Evolutionary conservation across 2,329 filamentous ascomycete species (phyloP).

Genomic region (Aspergillus sp.): DNA sequence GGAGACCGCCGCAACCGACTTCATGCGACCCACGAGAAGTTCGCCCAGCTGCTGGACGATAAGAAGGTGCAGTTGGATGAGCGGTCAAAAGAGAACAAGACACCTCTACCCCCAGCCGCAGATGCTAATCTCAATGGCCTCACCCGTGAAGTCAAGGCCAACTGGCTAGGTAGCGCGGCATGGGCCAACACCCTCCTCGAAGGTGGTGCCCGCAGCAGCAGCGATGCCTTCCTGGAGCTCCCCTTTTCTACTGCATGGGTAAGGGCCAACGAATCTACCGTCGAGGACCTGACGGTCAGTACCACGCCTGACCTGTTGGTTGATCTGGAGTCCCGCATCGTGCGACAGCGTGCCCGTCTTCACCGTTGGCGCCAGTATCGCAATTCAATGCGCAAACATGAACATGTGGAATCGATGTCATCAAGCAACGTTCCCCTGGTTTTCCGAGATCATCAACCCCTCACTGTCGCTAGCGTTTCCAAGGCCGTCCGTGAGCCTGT

Average conservation of each 20-base stretch:
- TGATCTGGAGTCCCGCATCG: constrained; percentile 68
- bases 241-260: constrained; percentile 72
- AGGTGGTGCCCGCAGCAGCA: constrained; percentile 59
- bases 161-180: constrained; percentile 75
- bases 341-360: constrained; percentile 65
- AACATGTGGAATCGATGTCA: constrained; percentile 4
- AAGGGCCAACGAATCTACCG: constrained; percentile 59
- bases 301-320: constrained; percentile 51
- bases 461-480: constrained; percentile 39
- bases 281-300: constrained; percentile 38
- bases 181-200: constrained; percentile 72
- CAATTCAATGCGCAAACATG: constrained; percentile 29
- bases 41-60: constrained; percentile 62
- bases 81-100: constrained; percentile 27
- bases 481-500: constrained; percentile 31
- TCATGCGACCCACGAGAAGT: constrained; percentile 59
- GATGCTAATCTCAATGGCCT: constrained; percentile 39
- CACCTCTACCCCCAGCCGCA: constrained; percentile 27
- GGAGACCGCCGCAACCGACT: constrained; percentile 62
- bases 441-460: constrained; percentile 39
- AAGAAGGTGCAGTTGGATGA: constrained; percentile 59
- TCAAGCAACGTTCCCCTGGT: constrained; percentile 17
- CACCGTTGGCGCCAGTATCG: constrained; percentile 72
- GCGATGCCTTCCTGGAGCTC: constrained; percentile 63
- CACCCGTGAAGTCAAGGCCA: constrained; percentile 57